phyloP scores from a whole-genome alignment of 2,329 filamentous ascomycete genomes.

The Fusarium praegraminearum region DNA sequence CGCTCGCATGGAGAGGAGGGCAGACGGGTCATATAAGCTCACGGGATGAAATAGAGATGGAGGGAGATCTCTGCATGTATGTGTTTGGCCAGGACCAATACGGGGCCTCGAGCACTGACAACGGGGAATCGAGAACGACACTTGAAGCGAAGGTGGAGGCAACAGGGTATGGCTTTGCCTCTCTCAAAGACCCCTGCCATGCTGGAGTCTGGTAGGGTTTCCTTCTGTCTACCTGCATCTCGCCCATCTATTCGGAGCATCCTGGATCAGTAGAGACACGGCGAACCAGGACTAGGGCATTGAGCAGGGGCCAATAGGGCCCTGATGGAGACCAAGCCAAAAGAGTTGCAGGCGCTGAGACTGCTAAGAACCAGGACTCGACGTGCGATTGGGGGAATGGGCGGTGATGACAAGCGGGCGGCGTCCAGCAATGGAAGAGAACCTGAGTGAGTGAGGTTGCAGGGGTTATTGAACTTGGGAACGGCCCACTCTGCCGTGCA shows the following conservation, averaged over 20 bases:
- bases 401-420: constrained; percentile 44
- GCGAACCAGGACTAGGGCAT: constrained; percentile 37
- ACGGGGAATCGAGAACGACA: constrained; percentile 33
- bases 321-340: constrained; percentile 32
- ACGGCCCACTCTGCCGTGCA: constrained; percentile 35
- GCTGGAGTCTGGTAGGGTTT: constrained; percentile 35
- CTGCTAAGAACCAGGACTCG: constrained; percentile 36
- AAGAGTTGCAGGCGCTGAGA: constrained; percentile 36
- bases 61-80: constrained; percentile 37
- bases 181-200: constrained; percentile 36
- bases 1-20: constrained; percentile 45
- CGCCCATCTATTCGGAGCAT: constrained; percentile 44
- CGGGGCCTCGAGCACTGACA: constrained; percentile 28
- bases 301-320: constrained; percentile 43
- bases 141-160: constrained; percentile 41
- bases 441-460: constrained; percentile 24
- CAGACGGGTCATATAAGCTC: constrained; percentile 49
- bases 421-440: constrained; percentile 36
- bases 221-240: constrained; percentile 40
- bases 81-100: constrained; percentile 34
- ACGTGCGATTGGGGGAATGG: constrained; percentile 42
- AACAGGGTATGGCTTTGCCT: constrained; percentile 22
- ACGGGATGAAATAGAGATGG: constrained; percentile 26
- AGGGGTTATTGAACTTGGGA: constrained; percentile 32
- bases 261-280: constrained; percentile 38